Evolutionary conservation across 345 rosid genomes (phyloP), one percentile per base, ranked within the genome.

Genomic region (Hypericum perforatum): DNA sequence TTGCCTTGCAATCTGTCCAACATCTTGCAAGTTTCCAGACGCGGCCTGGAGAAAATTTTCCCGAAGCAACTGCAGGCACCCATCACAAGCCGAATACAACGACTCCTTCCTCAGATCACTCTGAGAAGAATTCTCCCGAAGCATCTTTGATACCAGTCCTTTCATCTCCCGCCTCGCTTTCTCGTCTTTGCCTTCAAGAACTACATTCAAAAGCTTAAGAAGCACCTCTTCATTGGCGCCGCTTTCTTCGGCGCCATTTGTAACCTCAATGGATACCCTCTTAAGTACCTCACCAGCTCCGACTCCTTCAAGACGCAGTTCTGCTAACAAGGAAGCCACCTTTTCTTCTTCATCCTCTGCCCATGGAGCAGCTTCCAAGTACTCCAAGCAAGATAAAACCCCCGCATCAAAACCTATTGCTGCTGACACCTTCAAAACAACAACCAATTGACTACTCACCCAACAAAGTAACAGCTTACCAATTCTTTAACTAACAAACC

Each of bases 321-420:
- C 96, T 3, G 95, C 82, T 54, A 94, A 62, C 59, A 89, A 54
- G 0, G 92, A 72, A 48, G 97, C 94, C 54, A 94, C 89, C 63
- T 79, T 86, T 70, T 82, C 84, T 49, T 94, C 97, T 79, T 94
- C 99, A 54, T 89, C 97, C 77, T 94, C 97, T 6, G 95, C 89
- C 99, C 99, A 94, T 32, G 99, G 99, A 39, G 97, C 99, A 36
- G 99, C 99, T 75, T 94, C 99, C 49, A 94, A 76, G 58, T 84
- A 84, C 81, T 94, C 97, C 69, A 94, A 67, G 77, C 99, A 94
- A 55, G 95, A 86, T 44, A 89, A 54, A 38, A 94, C 92, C 52
- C 97, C 99, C 9, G 95, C 99, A 63, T 94, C 97, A 72, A 94
- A 94, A 10, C 89, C 96, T 64, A 94, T 84, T 9, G 94, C 95